Evolutionary conservation across 2,329 filamentous ascomycete species (phyloP).

Genomic region (Uncinocarpus reesii): DNA sequence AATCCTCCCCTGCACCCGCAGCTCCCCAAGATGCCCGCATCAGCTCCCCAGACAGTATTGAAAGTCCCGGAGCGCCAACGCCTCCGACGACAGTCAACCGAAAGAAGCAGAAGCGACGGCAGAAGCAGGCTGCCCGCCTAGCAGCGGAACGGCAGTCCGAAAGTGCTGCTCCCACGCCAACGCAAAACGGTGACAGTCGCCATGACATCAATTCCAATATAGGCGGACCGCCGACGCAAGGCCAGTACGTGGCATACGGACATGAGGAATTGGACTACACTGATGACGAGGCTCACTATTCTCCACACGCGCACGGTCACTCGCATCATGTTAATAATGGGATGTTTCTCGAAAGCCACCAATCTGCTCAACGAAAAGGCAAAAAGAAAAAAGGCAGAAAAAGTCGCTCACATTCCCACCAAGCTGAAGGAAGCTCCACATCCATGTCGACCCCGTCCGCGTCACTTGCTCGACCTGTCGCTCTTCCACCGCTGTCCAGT

Average conservation of each 20-base stretch:
- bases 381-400: constrained; percentile 37
- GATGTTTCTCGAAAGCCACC: constrained; percentile 16
- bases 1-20: background rate
- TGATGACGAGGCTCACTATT: constrained; percentile 39
- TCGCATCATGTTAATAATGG: constrained; percentile 20
- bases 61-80: background rate
- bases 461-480: constrained; percentile 33
- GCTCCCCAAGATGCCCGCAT: constrained; percentile 22
- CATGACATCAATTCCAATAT: constrained; percentile 18
- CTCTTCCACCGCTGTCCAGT: constrained; percentile 35
- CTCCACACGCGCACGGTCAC: constrained; percentile 25
- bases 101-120: constrained; percentile 89
- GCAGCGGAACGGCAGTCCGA: constrained; percentile 44
- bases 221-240: constrained; percentile 22
- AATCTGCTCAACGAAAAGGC: constrained; percentile 26
- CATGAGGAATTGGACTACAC: constrained; percentile 46
- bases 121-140: constrained; percentile 68
- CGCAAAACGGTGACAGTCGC: constrained; percentile 28
- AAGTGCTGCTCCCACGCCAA: constrained; percentile 22
- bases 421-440: constrained; percentile 31
- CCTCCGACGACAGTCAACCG: constrained; percentile 52
- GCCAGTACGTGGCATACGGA: constrained; percentile 1
- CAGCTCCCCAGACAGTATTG: constrained; percentile 16
- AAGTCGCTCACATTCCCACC: constrained; percentile 27
- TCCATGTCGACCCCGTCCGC: constrained; percentile 37